Evolutionary conservation across 2,329 filamentous ascomycete genomes (phyloP).

Genomic region (Leptographium wingfieldii): DNA sequence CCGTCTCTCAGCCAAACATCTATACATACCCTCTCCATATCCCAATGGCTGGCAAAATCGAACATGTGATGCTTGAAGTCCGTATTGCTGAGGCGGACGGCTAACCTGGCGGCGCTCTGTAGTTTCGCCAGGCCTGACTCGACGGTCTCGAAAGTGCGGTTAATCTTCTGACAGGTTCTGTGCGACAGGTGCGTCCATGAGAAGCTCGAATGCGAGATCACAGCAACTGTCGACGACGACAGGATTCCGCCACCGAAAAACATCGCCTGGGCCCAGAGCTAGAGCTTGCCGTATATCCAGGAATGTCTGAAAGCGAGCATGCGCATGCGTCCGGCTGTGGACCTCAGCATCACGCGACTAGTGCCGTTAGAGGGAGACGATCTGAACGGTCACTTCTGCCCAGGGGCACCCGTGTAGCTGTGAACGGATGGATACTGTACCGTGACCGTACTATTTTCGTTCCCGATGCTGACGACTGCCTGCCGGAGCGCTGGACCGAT

Average conservation of each 20-base stretch:
- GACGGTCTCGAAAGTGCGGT: slow-evolving; percentile 46
- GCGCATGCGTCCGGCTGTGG: slow-evolving; percentile 42
- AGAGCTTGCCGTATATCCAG: slow-evolving; percentile 39
- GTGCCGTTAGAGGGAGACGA: slow-evolving; percentile 38
- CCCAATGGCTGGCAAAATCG: not conserved
- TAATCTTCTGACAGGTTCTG: slow-evolving; percentile 39
- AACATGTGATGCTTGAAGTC: not conserved
- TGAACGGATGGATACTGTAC: slow-evolving; percentile 42
- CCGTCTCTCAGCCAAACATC: too few species aligned
- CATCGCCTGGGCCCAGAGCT: slow-evolving; percentile 34
- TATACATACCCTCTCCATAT: not conserved
- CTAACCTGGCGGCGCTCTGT: not conserved
- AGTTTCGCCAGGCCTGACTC: slow-evolving; percentile 50
- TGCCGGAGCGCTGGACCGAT: slow-evolving; percentile 43
- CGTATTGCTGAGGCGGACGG: not conserved
- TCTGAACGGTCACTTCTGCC: slow-evolving; percentile 35
- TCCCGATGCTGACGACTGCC: slow-evolving; percentile 34
- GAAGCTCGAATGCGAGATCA: slow-evolving; percentile 29
- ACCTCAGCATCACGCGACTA: slow-evolving; percentile 38
- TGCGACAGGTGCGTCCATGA: slow-evolving; percentile 29
- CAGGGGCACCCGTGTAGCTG: slow-evolving; percentile 38
- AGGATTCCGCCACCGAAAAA: slow-evolving; percentile 26
- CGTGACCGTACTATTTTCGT: slow-evolving; percentile 36
- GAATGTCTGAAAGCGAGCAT: slow-evolving; percentile 44
- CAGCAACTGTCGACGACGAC: slow-evolving; percentile 23